Percentiles rank a stretch among this genome's conserved stretches.
Evolutionary conservation across 1,139 yeast species (phyloP).

Genomic region (Maudiozyma humilis): DNA sequence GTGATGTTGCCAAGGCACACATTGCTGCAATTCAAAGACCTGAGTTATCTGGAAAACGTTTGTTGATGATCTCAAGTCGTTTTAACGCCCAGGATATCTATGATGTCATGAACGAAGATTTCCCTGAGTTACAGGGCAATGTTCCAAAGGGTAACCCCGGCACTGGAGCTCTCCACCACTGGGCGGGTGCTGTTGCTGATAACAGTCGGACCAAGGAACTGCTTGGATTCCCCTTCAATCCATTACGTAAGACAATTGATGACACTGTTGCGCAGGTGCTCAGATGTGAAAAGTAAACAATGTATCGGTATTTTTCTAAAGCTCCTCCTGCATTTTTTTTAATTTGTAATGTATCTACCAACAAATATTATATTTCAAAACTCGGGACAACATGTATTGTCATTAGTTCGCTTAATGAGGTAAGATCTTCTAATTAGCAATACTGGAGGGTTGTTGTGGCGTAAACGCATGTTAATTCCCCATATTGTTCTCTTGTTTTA

Average conservation of each 20-base stretch:
- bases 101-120: conserved; percentile 32
- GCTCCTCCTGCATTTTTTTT: neutral
- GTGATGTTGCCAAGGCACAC: conserved; percentile 23
- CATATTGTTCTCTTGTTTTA: no score
- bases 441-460: no score
- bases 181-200: conserved; percentile 10
- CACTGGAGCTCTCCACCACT: conserved; percentile 11
- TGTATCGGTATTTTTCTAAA: neutral
- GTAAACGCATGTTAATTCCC: no score
- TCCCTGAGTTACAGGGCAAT: conserved; percentile 34
- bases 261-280: conserved; percentile 1
- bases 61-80: conserved; percentile 20
- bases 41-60: conserved; percentile 10
- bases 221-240: conserved; percentile 28
- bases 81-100: conserved; percentile 31
- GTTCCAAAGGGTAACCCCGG: conserved; percentile 12
- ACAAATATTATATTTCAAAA: neutral
- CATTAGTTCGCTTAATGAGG: no score
- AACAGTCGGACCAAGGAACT: conserved; percentile 18
- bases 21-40: conserved; percentile 16
- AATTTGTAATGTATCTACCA: neutral
- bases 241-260: conserved; percentile 1
- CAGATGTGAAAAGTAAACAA: neutral
- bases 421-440: no score
- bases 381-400: no score